Evolutionary conservation across 176 grass and related monocot genomes (phyloP).

Genomic region (Oryza brachyantha): DNA sequence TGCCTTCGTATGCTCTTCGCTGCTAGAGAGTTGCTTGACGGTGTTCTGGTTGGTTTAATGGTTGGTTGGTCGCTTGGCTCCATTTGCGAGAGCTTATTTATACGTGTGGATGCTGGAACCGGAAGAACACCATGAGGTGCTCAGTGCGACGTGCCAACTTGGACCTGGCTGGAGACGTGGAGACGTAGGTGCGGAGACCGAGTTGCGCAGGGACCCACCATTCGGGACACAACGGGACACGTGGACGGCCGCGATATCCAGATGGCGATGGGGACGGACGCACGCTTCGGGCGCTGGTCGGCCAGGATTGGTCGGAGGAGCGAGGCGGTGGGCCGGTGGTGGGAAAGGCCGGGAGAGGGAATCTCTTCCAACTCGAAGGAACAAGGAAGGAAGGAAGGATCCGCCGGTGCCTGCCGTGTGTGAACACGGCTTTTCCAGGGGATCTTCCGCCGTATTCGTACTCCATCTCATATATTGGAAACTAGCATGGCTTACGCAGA

Average conservation of each 20-base stretch:
- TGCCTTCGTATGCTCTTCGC: neutral
- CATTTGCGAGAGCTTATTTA: constrained; percentile 27
- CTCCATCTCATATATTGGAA: neutral
- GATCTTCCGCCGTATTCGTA: constrained; percentile 25
- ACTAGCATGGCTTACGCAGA: too few species aligned
- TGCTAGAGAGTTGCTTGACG: neutral
- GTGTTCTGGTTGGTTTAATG: neutral
- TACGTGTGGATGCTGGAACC: neutral
- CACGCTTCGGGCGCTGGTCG: neutral
- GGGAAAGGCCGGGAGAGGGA: constrained; percentile 20
- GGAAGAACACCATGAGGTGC: neutral
- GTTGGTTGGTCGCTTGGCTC: neutral
- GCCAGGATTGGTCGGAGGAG: constrained; percentile 8
- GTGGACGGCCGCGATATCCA: constrained; percentile 15
- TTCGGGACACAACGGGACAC: constrained; percentile 21
- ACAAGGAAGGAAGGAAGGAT: too few species aligned
- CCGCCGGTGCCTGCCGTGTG: constrained; percentile 8
- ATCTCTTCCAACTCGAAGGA: constrained; percentile 17
- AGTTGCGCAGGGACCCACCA: neutral
- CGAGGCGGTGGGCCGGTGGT: constrained; percentile 4
- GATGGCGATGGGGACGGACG: constrained; percentile 24
- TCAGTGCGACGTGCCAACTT: constrained; percentile 13
- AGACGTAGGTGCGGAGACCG: constrained; percentile 7
- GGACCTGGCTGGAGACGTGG: neutral
- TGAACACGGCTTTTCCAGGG: constrained; percentile 28